These are phyloP conservation scores for Rubia yunnanensis DNA, from an alignment of 257 asterid species.

Conservation along the genomic window DNA sequence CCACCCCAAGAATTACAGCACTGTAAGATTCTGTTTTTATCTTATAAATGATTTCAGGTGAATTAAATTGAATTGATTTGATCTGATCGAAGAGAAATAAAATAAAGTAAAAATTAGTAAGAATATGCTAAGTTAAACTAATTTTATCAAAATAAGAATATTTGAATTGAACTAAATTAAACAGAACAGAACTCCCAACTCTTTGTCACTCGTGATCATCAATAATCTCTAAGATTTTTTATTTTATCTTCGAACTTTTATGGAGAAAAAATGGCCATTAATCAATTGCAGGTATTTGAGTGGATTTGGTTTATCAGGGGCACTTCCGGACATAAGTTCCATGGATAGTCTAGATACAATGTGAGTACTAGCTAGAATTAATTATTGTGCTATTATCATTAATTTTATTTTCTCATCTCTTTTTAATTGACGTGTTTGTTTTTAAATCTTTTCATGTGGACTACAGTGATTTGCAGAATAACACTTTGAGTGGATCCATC, in stretches of 20 bases:
- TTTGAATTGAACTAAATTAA: neutral
- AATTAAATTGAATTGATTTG: too few relatives aligned
- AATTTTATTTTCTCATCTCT: neutral
- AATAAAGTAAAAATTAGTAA: too few relatives aligned
- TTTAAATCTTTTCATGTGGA: neutral
- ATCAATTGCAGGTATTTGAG: constrained; percentile 24
- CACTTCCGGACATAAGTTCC: constrained; percentile 34
- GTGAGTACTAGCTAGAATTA: constrained; percentile 17
- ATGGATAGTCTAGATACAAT: constrained; percentile 47
- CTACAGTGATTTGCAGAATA: constrained; percentile 44
- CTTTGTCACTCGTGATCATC: neutral
- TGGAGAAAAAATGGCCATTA: neutral
- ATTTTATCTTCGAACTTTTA: too few relatives aligned
- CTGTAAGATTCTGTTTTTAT: constrained; percentile 23
- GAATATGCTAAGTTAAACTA: too few relatives aligned
- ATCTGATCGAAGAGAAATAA: too few relatives aligned
- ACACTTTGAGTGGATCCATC: constrained; percentile 43
- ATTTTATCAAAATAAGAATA: too few relatives aligned
- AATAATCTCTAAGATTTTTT: neutral
- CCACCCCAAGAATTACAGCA: constrained; percentile 60
- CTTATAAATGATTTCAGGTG: too few relatives aligned
- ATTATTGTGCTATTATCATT: too few relatives aligned
- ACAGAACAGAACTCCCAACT: too few relatives aligned
- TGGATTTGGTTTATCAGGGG: constrained; percentile 23
- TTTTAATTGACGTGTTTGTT: neutral